Evolutionary conservation across 202 grass and related monocot species (phyloP), one percentile per base, ranked within the genome.

Genomic region (Digitaria exilis): DNA sequence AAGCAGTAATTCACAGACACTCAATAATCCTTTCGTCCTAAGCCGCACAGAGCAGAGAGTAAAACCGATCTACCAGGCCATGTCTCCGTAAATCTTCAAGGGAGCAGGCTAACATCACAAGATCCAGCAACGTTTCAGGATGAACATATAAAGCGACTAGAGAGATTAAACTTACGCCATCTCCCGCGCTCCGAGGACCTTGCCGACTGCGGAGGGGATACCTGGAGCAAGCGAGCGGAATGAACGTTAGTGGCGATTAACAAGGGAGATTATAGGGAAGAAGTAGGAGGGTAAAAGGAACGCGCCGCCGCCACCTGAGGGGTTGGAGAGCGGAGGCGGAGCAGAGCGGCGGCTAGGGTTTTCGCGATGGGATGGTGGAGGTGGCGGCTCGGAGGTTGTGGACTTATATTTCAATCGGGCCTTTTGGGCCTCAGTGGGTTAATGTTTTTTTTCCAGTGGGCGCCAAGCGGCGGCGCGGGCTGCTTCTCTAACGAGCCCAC

Each of bases 81-180:
- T 22, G 72, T 16, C 21, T 9, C 29, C 15, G 46, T 16, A 56
- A 56, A 37, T n/a, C 30, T 37, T 7, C 5, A 15, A 14, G 6
- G 4, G 5, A 37, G 10, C 10, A 37, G 5, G 31, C 10, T 0
- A 39, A 35, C 9, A 73, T 8, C 32, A 25, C 56, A 24, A 24
- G 21, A 75, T 57, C 31, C 51, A 6, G 6, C 2, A 30, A 32
- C 4, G 54, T 3, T 52, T 41, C 21, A 55, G 5, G 7, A 31
- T 5, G 37, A 37, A 19, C 31, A 39, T 37, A n/a, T 37, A n/a
- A 25, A 37, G 7, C 7, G 67, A 4, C 45, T 59, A 1, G 0
- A 25, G 55, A 17, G 17, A 67, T 24, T 29, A 9, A 80, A 80
- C 78, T 80, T 80, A 80, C 78, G 78, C 65, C 78, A 80, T 80